Evolutionary conservation across 1,284 basidiomycete genomes (phyloP).

Genomic region (Malassezia caprae): DNA sequence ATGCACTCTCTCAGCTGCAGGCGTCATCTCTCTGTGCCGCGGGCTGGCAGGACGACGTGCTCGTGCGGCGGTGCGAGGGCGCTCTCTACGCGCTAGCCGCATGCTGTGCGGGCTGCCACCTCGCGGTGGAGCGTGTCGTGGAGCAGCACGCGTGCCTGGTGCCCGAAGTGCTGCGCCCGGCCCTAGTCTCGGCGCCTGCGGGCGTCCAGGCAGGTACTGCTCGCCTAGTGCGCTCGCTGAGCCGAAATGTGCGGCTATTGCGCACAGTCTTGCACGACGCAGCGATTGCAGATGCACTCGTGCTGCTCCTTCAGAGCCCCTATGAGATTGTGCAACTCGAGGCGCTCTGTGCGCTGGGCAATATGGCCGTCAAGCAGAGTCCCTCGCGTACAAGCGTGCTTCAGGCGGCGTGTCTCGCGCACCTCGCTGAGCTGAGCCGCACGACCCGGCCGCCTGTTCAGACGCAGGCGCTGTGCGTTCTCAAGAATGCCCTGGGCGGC

Average conservation of each 20-base stretch:
- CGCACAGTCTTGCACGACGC: conserved; percentile 40
- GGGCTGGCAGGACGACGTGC: not conserved
- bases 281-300: conserved; percentile 29
- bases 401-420: conserved; percentile 27
- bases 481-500: conserved; percentile 39
- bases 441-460: conserved; percentile 6
- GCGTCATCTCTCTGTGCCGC: conserved; percentile 3
- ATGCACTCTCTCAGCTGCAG: not conserved
- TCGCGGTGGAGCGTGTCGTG: conserved; percentile 11
- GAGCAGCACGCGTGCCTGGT: conserved; percentile 36
- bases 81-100: not conserved
- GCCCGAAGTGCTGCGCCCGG: conserved; percentile 22
- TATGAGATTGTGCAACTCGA: conserved; percentile 30
- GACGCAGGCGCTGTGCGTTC: conserved; percentile 37
- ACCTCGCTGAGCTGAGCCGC: conserved; percentile 23
- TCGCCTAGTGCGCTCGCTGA: conserved; percentile 30
- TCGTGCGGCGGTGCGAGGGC: not conserved
- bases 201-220: conserved; percentile 40
- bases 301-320: conserved; percentile 26
- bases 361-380: conserved; percentile 38
- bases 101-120: not conserved
- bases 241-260: conserved; percentile 34
- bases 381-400: conserved; percentile 38
- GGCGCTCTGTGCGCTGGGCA: conserved; percentile 35
- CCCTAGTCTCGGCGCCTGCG: conserved; percentile 23